Evolutionary conservation across 140 eudicot genomes (phyloP).

Genomic region (Anethum foeniculum): DNA sequence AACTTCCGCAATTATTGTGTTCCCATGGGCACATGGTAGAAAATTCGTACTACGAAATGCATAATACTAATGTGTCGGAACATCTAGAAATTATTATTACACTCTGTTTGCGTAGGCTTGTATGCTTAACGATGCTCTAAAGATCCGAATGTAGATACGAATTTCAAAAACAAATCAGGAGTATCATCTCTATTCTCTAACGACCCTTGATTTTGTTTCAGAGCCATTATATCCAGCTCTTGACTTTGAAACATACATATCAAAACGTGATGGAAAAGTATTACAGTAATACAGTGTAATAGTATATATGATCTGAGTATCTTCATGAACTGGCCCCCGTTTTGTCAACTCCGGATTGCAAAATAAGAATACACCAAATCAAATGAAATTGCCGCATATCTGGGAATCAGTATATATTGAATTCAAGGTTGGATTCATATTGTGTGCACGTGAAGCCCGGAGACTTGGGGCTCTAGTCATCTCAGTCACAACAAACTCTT

Average conservation of each 20-base stretch:
- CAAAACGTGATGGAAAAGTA: neutral
- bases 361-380: neutral
- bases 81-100: neutral
- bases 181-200: neutral
- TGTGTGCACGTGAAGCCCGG: neutral
- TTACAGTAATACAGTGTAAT: neutral
- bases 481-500: neutral
- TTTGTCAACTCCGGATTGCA: conserved; percentile 1
- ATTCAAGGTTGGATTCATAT: neutral
- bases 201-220: neutral
- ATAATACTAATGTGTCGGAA: too few species aligned
- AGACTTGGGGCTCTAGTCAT: neutral
- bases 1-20: too few species aligned
- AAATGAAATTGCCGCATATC: neutral
- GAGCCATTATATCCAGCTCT: neutral
- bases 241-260: neutral
- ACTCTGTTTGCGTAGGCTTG: neutral
- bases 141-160: neutral
- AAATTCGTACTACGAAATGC: too few species aligned
- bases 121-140: too few species aligned
- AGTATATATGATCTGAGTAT: neutral
- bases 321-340: neutral
- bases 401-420: neutral
- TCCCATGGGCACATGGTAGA: too few species aligned
- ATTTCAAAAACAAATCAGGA: neutral